Base-by-base conservation (phyloP, 2,329 filamentous ascomycete genomes). In the Colletotrichum lentis region DNA sequence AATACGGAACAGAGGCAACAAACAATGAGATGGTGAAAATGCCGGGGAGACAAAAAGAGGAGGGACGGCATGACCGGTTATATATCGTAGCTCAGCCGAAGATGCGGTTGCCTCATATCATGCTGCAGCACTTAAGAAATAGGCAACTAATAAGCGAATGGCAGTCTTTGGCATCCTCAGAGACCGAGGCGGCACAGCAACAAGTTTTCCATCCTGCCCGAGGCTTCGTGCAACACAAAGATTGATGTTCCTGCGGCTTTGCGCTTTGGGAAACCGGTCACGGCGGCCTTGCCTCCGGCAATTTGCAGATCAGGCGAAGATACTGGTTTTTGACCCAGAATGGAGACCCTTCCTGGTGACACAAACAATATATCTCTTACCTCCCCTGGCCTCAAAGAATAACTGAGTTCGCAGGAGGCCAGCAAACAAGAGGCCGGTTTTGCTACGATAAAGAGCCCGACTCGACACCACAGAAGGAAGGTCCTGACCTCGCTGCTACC, bases 171-270 rank as follows among this genome's bases (percentile, higher is more conserved):
- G 39, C 24, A 50, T 27, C 35, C 24, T 16, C 37, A 52, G 60
- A 18, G 16, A 16, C n/a, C n/a, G 3, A 14, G 50, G 50, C 47
- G 35, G 54, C 47, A 58, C 61, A 59, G 53, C 47, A 59, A 12
- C 37, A 35, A 43, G 8, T 49, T 58, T 24, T 22, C 22, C 12
- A 18, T 54, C 20, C 53, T 46, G 22, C 39, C 31, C 35, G 53
- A n/a, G 53, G 39, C 8, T 16, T 14, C n/a, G 46, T 44, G 60
- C 59, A 35, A 35, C 60, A 64, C 47, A 57, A 54, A 57, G 5
- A 64, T 43, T 24, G 47, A 47, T 53, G 3, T 37, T 47, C 35
- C 49, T 64, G 61, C 64, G 54, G 41, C 46, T 67, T 64, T 64
- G 64, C 41, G 53, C 18, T 20, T 24, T n/a, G 27, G 24, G 39